phyloP scores from a whole-genome alignment of 768 basidiomycete genomes.

The Xerocomellus amylosporus region DNA sequence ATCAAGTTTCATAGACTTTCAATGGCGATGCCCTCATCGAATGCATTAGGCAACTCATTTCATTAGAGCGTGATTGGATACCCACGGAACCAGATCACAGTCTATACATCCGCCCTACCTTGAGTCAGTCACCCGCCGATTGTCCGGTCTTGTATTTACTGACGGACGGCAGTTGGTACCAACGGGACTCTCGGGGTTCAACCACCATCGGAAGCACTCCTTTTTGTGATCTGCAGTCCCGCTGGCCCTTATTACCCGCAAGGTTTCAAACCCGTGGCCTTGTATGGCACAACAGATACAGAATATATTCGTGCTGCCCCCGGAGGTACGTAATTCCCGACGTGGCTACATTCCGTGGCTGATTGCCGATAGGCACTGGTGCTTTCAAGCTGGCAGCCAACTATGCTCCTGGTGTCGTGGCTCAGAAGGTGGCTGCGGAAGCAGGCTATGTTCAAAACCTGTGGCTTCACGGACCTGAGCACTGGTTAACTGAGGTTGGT shows the following conservation, averaged over 20 bases:
- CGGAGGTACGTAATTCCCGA: constrained; percentile 50
- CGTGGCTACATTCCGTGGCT: not conserved
- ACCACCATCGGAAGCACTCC: constrained; percentile 64
- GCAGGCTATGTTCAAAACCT: constrained; percentile 86
- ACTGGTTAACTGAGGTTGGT: constrained; percentile 64
- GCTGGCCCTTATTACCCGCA: constrained; percentile 79
- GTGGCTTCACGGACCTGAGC: constrained; percentile 75
- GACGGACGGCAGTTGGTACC: constrained; percentile 58
- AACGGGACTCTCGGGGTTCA: constrained; percentile 45
- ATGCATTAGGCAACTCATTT: constrained; percentile 83
- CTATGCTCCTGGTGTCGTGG: constrained; percentile 85
- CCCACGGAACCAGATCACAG: constrained; percentile 86
- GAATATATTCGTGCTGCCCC: constrained; percentile 82
- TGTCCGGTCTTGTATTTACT: not conserved
- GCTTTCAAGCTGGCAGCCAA: constrained; percentile 86
- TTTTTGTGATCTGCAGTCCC: constrained; percentile 62
- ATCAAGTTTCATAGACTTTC: constrained; percentile 54
- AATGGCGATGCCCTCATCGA: constrained; percentile 69
- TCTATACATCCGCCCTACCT: constrained; percentile 83
- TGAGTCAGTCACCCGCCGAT: constrained; percentile 42
- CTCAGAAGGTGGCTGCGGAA: constrained; percentile 73
- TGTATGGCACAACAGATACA: constrained; percentile 66
- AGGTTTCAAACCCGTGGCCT: constrained; percentile 89
- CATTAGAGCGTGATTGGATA: constrained; percentile 86
- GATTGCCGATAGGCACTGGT: constrained; percentile 59